Conservation (phyloP, 257 asterid genomes). For the Solanum peruvianum region DNA sequence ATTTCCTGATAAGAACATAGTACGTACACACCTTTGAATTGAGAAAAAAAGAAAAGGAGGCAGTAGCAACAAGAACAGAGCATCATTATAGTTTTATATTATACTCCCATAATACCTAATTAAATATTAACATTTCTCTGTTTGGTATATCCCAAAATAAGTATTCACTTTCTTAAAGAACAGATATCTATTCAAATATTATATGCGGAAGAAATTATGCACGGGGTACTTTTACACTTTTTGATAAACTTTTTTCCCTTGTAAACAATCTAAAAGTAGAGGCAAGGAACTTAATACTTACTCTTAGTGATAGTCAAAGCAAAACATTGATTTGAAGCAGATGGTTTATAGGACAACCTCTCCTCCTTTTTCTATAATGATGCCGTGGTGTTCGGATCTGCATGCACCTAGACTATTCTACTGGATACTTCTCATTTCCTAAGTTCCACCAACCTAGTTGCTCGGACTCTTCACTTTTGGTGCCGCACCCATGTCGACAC, state of each 20-base stretch:
- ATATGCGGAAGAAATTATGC: not conserved
- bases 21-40: not conserved
- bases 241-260: not conserved
- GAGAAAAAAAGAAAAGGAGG: not conserved
- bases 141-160: not conserved
- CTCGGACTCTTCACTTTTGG: not conserved
- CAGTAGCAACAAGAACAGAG: not conserved
- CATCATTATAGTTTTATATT: not conserved
- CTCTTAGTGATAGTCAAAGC: not conserved
- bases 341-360: not conserved
- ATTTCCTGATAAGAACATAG: not conserved
- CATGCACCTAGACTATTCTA: not conserved
- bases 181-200: not conserved
- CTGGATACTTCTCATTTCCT: not conserved
- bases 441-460: not conserved
- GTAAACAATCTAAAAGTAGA: not conserved
- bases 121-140: not conserved
- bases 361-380: not conserved
- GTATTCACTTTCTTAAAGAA: not conserved
- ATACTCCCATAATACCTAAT: not conserved
- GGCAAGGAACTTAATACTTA: not conserved
- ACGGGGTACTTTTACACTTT: not conserved
- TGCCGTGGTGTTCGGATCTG: not conserved
- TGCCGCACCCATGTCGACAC: not conserved
- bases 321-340: not conserved